These are phyloP conservation scores for Collariella sp. DNA, from an alignment of 495 filamentous ascomycete genomes.

Conservation along the genomic window DNA sequence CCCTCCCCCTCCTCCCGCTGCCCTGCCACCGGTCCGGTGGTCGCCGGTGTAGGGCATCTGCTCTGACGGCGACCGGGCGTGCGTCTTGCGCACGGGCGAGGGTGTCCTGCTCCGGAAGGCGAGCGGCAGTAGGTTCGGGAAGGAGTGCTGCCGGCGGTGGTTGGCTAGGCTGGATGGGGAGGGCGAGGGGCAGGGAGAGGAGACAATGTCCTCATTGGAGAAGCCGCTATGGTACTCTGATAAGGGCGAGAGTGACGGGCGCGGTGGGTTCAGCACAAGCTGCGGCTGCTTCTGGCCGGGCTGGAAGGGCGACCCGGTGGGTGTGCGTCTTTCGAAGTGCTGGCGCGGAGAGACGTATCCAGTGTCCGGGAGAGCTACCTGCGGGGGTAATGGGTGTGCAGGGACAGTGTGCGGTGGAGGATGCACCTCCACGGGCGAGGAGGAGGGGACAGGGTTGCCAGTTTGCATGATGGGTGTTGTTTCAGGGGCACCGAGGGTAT, in stretches of 20 bases:
- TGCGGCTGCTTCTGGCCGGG: conserved; percentile 7
- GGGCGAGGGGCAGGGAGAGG: conserved; percentile 14
- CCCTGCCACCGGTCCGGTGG: conserved; percentile 18
- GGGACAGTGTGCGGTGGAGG: conserved; percentile 9
- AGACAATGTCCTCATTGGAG: conserved; percentile 23
- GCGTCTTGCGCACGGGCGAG: conserved; percentile 26
- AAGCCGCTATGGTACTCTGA: conserved; percentile 33
- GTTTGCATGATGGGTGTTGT: conserved; percentile 42
- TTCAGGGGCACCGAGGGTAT: conserved; percentile 24
- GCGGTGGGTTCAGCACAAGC: conserved; percentile 13
- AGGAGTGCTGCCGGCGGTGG: conserved; percentile 39
- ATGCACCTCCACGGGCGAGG: conserved; percentile 13
- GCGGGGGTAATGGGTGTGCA: conserved; percentile 16
- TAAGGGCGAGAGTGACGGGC: conserved; percentile 21
- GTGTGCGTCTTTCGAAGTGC: conserved; percentile 20
- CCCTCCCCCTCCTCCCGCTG: conserved; percentile 15
- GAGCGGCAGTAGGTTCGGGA: conserved; percentile 30
- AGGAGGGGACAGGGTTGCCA: conserved; percentile 22
- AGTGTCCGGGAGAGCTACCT: conserved; percentile 10
- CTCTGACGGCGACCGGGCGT: conserved; percentile 21
- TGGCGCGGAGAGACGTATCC: conserved; percentile 18
- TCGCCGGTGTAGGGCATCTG: conserved; percentile 41
- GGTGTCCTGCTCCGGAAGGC: conserved; percentile 25
- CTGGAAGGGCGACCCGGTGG: conserved; percentile 7
- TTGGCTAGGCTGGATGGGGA: conserved; percentile 14